A percentile compares a stretch with the other conserved stretches of the same genome.
Evolutionary conservation across 2,329 filamentous ascomycete species (phyloP).

Genomic region (Dissoconium aciculare): DNA sequence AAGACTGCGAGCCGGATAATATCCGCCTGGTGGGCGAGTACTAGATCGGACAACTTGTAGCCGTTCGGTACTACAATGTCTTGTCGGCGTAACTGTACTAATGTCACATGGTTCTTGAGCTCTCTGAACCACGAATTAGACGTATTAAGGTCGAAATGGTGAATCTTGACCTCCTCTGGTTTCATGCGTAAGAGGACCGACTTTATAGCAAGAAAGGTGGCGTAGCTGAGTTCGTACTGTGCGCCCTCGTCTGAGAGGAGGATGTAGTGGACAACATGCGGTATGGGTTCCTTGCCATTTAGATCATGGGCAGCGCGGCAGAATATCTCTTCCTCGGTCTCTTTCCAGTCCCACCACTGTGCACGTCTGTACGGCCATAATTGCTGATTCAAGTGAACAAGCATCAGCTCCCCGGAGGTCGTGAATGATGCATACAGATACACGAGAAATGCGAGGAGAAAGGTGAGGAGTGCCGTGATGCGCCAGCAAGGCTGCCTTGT

Average conservation of each 20-base stretch:
- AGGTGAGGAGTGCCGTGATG: too few relatives aligned
- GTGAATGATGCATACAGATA: too few relatives aligned
- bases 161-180: constrained; percentile 6
- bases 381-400: neutral
- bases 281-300: constrained; percentile 3
- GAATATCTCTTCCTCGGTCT: constrained; percentile 4
- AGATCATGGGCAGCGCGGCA: constrained; percentile 4
- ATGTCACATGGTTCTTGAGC: constrained; percentile 3
- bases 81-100: constrained; percentile 3
- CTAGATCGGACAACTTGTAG: constrained; percentile 1
- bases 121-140: constrained; percentile 4
- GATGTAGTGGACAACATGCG: constrained; percentile 7
- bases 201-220: constrained; percentile 9
- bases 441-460: too few relatives aligned
- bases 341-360: neutral
- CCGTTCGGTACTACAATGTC: constrained; percentile 2
- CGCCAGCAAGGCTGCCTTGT: too few relatives aligned
- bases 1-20: constrained; percentile 8
- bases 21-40: constrained; percentile 8
- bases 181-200: constrained; percentile 7
- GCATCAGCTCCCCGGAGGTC: too few relatives aligned
- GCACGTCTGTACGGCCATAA: neutral
- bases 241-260: constrained; percentile 5
- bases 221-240: constrained; percentile 7
- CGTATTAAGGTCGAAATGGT: constrained; percentile 2